Conservation (phyloP, 768 basidiomycete species). For the Phanerochaete carnosa region DNA sequence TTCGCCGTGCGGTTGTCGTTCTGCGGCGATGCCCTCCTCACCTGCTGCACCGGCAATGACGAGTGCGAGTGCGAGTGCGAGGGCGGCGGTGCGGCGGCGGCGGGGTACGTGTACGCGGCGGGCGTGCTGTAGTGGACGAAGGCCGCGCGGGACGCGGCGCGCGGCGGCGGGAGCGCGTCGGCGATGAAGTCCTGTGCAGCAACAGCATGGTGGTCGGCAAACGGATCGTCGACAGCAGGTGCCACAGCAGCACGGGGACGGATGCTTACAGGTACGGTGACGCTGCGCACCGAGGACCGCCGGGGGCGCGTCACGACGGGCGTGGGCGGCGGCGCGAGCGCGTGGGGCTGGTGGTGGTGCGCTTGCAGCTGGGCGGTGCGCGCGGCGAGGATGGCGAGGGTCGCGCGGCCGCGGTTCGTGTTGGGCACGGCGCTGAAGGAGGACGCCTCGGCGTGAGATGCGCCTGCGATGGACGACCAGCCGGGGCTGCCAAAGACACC, state of each 20-base stretch:
- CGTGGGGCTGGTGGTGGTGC: neutral
- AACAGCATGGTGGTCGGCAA: slow-evolving; percentile 17
- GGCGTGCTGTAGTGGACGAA: neutral
- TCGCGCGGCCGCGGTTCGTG: slow-evolving; percentile 15
- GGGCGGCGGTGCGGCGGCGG: neutral
- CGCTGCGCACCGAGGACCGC: slow-evolving; percentile 10
- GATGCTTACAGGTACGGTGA: slow-evolving; percentile 10
- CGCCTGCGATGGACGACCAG: slow-evolving; percentile 10
- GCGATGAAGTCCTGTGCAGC: neutral
- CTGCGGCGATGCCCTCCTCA: no score
- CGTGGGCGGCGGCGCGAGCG: slow-evolving; percentile 11
- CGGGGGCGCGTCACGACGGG: slow-evolving; percentile 17
- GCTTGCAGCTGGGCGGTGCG: neutral
- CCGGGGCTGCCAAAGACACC: slow-evolving; percentile 10
- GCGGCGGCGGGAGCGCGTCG: neutral
- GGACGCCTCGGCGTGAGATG: neutral
- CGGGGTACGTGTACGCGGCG: slow-evolving; percentile 11
- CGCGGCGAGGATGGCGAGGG: slow-evolving; percentile 13
- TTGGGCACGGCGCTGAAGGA: slow-evolving; percentile 21
- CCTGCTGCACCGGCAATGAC: no score
- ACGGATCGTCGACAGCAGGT: slow-evolving; percentile 16
- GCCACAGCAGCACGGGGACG: neutral
- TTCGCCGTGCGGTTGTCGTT: slow-evolving; percentile 38
- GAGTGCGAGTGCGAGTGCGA: no score
- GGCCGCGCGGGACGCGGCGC: slow-evolving; percentile 2